Conservation (phyloP, 2,329 filamentous ascomycete genomes). For the Scytalidium lignicola region DNA sequence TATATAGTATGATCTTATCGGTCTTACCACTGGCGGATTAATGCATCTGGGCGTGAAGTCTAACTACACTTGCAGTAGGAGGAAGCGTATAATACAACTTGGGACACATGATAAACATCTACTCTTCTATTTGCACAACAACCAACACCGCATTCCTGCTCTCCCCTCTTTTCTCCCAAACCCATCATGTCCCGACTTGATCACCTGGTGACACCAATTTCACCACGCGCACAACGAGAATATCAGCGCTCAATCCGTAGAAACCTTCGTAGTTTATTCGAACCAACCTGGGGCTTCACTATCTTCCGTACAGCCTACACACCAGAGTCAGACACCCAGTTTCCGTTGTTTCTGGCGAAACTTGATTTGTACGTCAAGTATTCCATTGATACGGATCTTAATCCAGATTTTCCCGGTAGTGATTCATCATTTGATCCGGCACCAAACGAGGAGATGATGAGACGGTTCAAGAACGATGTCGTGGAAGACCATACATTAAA, state of each 20-base stretch:
- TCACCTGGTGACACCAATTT: conserved; percentile 1
- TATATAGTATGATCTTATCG: too few species aligned
- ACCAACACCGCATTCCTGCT: background rate
- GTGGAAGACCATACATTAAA: conserved; percentile 1
- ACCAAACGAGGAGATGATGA: conserved; percentile 4
- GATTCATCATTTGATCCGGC: conserved; percentile 1
- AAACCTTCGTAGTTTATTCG: background rate
- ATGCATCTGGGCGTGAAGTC: too few species aligned
- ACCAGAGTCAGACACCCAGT: conserved; percentile 2
- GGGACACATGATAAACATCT: too few species aligned
- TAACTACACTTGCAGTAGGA: too few species aligned
- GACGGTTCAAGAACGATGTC: conserved; percentile 2
- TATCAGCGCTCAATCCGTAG: background rate
- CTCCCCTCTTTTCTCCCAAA: background rate
- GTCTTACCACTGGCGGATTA: too few species aligned
- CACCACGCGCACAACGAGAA: conserved; percentile 1
- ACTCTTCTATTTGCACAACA: too few species aligned
- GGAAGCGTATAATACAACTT: too few species aligned
- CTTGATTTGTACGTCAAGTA: background rate
- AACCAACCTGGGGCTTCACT: conserved; percentile 3
- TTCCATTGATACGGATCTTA: conserved; percentile 2
- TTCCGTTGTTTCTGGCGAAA: conserved; percentile 3
- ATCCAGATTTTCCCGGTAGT: background rate
- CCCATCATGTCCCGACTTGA: background rate
- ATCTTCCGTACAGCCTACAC: conserved; percentile 1